A percentile compares a stretch with the other conserved stretches of the same genome.
These are phyloP conservation scores for Phtheirospermum japonicum DNA, from an alignment of 257 asterid species.

Conservation along the genomic window DNA sequence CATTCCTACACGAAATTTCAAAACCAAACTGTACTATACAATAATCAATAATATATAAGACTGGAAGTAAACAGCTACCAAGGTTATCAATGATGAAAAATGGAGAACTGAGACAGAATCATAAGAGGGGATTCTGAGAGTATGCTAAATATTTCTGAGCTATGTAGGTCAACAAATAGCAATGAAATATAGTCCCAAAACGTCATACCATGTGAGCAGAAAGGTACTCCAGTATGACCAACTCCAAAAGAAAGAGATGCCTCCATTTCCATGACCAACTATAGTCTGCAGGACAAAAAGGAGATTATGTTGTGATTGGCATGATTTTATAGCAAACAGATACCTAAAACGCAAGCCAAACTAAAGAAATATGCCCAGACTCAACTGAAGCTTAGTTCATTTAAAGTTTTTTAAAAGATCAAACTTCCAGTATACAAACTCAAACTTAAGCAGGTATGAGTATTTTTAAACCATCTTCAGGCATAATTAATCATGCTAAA, in stretches of 20 bases:
- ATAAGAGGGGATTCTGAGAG: constrained; percentile 6
- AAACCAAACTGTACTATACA: constrained; percentile 18
- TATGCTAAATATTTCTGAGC: constrained; percentile 10
- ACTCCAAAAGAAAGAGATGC: constrained; percentile 96
- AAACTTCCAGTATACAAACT: background rate
- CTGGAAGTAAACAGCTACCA: background rate
- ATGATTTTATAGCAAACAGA: constrained; percentile 3
- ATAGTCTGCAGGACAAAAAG: constrained; percentile 57
- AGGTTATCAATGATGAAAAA: constrained; percentile 10
- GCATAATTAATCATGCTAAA: constrained; percentile 3
- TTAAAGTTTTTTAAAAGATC: background rate
- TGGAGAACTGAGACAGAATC: background rate
- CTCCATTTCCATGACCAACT: constrained; percentile 70
- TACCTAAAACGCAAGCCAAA: constrained; percentile 15
- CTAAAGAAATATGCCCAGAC: background rate
- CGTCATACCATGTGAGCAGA: constrained; percentile 85
- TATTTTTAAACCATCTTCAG: constrained; percentile 12
- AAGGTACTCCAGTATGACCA: constrained; percentile 99
- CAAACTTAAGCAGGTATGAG: background rate
- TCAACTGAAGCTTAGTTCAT: constrained; percentile 3
- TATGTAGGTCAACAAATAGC: constrained; percentile 8
- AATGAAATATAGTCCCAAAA: constrained; percentile 12
- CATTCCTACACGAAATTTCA: constrained; percentile 4
- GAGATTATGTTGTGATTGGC: background rate
- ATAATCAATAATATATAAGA: constrained; percentile 6